These are phyloP conservation scores for Cladophialophora exuberans DNA, from an alignment of 2,329 filamentous ascomycete genomes.

Conservation along the genomic window DNA sequence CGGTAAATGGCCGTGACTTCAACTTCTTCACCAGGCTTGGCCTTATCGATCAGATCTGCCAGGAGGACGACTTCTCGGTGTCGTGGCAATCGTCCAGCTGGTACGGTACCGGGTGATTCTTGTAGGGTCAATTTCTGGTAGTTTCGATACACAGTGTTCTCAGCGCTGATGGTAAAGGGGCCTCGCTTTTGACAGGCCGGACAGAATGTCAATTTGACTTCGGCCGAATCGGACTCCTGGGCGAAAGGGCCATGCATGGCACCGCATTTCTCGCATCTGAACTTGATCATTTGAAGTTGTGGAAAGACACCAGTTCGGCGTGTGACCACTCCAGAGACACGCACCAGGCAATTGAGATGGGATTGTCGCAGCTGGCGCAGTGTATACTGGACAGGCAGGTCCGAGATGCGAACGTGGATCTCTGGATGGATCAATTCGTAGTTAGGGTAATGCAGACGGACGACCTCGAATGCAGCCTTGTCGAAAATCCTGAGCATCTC, in stretches of 20 bases:
- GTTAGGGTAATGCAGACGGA: conserved; percentile 92
- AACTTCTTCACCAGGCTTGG: conserved; percentile 96
- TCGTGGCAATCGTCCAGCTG: conserved; percentile 88
- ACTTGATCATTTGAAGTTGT: conserved; percentile 97
- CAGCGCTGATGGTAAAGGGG: conserved; percentile 92
- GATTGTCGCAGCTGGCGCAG: conserved; percentile 92
- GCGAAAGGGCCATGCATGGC: conserved; percentile 93
- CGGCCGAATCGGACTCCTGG: conserved; percentile 85
- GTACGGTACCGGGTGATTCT: conserved; percentile 95
- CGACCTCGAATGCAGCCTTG: conserved; percentile 93
- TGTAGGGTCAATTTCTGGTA: conserved; percentile 98
- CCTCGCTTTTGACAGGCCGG: conserved; percentile 95
- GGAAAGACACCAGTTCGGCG: conserved; percentile 94
- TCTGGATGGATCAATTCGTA: conserved; percentile 97
- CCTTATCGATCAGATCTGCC: conserved; percentile 94
- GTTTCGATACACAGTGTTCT: conserved; percentile 97
- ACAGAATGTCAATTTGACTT: conserved; percentile 95
- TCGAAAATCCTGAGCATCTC: conserved; percentile 97
- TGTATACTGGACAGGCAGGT: conserved; percentile 92
- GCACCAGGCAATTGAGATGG: conserved; percentile 92
- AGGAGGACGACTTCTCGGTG: conserved; percentile 93
- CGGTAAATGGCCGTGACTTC: conserved; percentile 96
- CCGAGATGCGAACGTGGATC: conserved; percentile 95
- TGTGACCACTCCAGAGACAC: conserved; percentile 93
- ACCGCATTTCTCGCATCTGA: conserved; percentile 92